Base-by-base conservation (phyloP, 1,284 basidiomycete genomes). In the Ceratobasidium sp. region DNA sequence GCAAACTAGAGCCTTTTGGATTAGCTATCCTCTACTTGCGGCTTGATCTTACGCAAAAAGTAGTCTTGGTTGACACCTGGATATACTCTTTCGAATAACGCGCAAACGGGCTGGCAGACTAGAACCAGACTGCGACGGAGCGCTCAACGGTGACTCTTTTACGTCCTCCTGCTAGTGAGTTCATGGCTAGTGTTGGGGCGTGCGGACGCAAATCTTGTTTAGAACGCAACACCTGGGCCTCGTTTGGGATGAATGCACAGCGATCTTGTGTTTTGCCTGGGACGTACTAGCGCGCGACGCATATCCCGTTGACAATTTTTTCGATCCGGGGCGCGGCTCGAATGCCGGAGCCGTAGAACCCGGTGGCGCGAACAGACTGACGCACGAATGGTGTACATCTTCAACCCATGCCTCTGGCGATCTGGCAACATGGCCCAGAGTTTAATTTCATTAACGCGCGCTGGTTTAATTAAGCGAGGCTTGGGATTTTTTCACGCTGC, bases 381-480 rank as follows among this genome's bases (percentile, higher is more conserved):
- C 31, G 31, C 5, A 9, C 19, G 6, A 14, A 41, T 1, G 13
- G 7, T 8, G 58, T 24, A 43, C 58, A 61, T 61, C 58, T 34
- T 9, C 31, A 19, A n/a, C n/a, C 16, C 22, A 41, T 2, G 29
- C n/a, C 39, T 16, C 56, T 22, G 56, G 41, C 41, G 56, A 59
- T 59, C 56, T 19, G 56, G 37, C 5, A 19, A 16, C 56, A 59
- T 59, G 56, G 16, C 56, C 34, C 9, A 34, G 56, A 41, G 39
- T 37, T 8, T 6, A 19, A 34, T 29, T 59, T 7, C 3, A 4
- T 59, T 4, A 19, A 6, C n/a, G n/a, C 58, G 58, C 58, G 58
- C 41, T 29, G 58, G 14, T 61, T 61, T 61, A 14, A 61, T 61
- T 61, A 49, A 43, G 37, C 37, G 22, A 43, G n/a, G 2, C n/a